A percentile compares a stretch with the other conserved stretches of the same genome.
Conservation (phyloP, 768 basidiomycete genomes). For the Lentinula detonsa region DNA sequence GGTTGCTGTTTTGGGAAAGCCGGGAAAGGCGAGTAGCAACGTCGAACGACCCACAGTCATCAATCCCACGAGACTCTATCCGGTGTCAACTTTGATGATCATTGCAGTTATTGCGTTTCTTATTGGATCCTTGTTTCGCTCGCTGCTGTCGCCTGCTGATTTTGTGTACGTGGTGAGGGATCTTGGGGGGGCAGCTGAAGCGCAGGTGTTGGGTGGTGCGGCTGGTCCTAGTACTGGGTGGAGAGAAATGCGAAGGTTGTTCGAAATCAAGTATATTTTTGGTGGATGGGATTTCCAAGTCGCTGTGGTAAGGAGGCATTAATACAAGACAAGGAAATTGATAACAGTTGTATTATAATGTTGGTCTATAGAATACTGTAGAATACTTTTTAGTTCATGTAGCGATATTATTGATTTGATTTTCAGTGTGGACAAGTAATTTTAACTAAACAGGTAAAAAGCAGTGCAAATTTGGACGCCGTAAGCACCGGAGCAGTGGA, state of each 20-base stretch:
- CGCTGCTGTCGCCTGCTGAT: constrained; percentile 84
- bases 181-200: constrained; percentile 44
- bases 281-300: constrained; percentile 89
- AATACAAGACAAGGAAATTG: constrained; percentile 6
- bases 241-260: constrained; percentile 78
- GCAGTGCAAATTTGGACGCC: constrained; percentile 6
- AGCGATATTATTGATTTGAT: neutral
- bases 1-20: neutral
- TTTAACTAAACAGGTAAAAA: neutral
- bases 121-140: constrained; percentile 85
- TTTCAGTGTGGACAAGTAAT: neutral
- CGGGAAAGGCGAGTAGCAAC: neutral
- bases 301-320: constrained; percentile 75
- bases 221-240: constrained; percentile 41
- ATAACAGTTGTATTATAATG: constrained; percentile 11
- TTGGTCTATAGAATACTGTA: neutral
- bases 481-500: constrained; percentile 5
- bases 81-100: constrained; percentile 57
- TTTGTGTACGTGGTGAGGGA: constrained; percentile 77
- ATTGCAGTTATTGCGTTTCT: constrained; percentile 85
- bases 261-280: constrained; percentile 76
- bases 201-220: constrained; percentile 12
- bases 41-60: constrained; percentile 3
- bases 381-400: neutral
- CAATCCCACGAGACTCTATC: constrained; percentile 23